Base-by-base conservation (phyloP, 768 basidiomycete species). In the Udeniomyces megalosporus region DNA sequence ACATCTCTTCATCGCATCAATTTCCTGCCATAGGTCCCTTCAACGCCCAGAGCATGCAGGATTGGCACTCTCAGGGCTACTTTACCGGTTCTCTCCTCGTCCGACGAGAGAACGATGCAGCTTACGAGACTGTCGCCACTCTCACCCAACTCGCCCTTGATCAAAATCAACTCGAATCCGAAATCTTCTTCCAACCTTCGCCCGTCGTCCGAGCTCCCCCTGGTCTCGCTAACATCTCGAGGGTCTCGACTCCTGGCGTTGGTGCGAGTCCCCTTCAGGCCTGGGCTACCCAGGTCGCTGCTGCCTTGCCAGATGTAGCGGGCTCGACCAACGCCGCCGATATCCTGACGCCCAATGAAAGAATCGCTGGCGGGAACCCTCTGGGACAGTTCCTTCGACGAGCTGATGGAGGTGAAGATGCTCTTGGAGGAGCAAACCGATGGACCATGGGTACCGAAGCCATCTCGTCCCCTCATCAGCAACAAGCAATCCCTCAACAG, bases 61-160 rank as follows among this genome's bases (percentile, higher is more conserved):
- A 87, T 69, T 95, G 91, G 91, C 84, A 83, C 70, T 82, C 88
- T 55, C 86, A 85, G 68, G 86, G 87, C 17, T 96, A 92, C 74
- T 96, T 96, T 70, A 77, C 81, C 10, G 76, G 82, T 29, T 84
- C 88, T 66, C 78, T 96, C 28, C 81, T 86, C 35, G 84, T 92
- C 81, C 88, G 85, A 71, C 82, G 90, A 50, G 71, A 71, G 60
- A 34, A 61, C n/a, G 74, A 75, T 49, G 62, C 66, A 28, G 67
- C 70, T 2, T 77, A 71, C 69, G 73, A 73, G 61, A 70, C 75
- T 15, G 63, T 65, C 28, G 58, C 63, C 1, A 65, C 63, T n/a
- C 53, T 65, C 26, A 65, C 57, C 7, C 63, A 60, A 15, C 63
- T 65, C 51, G 51, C 57, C 28, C 58, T 56, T 7, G 58, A 55